Evolutionary conservation across 805 yeast species (phyloP).

Genomic region (Priceomyces medius): DNA sequence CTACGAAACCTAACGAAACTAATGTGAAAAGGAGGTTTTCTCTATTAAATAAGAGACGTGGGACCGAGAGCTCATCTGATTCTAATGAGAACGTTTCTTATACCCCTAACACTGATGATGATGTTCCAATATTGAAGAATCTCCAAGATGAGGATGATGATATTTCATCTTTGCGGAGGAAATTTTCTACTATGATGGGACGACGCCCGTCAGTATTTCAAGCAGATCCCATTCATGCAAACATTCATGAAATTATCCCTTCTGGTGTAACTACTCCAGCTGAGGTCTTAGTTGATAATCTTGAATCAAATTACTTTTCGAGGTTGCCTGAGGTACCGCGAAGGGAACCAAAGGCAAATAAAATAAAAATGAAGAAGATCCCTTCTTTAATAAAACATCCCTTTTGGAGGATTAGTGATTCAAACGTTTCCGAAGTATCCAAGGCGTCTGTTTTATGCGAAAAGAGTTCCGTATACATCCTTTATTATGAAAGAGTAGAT

Average conservation of each 20-base stretch:
- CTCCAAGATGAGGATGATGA: constrained; percentile 17
- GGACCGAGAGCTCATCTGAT: background rate
- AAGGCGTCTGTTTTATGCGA: constrained; percentile 61
- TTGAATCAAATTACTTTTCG: constrained; percentile 28
- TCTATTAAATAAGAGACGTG: constrained; percentile 5
- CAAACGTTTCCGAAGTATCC: constrained; percentile 61
- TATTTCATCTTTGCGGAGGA: constrained; percentile 31
- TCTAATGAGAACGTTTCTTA: background rate
- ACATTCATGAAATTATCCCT: constrained; percentile 36
- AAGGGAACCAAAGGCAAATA: constrained; percentile 9
- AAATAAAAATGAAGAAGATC: constrained; percentile 49
- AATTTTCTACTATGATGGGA: constrained; percentile 39
- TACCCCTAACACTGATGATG: constrained; percentile 6
- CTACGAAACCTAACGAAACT: background rate
- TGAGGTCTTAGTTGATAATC: constrained; percentile 35
- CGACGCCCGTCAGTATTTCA: constrained; percentile 41
- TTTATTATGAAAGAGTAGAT: constrained; percentile 69
- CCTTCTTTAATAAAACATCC: constrained; percentile 58
- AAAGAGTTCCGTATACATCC: constrained; percentile 76
- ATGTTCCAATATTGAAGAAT: constrained; percentile 1
- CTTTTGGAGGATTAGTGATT: constrained; percentile 86
- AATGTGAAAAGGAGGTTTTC: constrained; percentile 3
- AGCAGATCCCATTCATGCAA: constrained; percentile 35
- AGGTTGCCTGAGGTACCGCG: constrained; percentile 11
- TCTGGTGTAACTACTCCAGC: constrained; percentile 44